Percentiles rank a stretch among this genome's conserved stretches.
phyloP scores from a whole-genome alignment of 2,329 filamentous ascomycete species.

The Arthrobotrys sinensis region DNA sequence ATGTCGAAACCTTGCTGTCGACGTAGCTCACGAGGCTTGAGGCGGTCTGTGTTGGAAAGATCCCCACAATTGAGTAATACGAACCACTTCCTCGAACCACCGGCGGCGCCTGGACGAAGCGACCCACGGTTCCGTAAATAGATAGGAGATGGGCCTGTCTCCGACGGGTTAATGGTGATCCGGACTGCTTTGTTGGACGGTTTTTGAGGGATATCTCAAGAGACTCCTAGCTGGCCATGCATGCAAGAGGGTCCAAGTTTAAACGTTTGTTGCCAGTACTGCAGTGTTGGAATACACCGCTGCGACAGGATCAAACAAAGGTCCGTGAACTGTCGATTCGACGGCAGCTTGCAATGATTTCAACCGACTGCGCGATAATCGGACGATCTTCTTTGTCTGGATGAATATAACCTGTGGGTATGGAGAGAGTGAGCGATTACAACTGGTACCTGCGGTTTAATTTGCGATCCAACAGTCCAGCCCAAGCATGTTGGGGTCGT shows the following conservation, averaged over 20 bases:
- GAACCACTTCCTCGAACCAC: not conserved
- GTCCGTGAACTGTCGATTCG: not conserved
- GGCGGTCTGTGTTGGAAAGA: conserved; percentile 17
- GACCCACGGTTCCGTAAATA: conserved; percentile 21
- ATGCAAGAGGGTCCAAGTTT: conserved; percentile 36
- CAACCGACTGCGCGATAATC: conserved; percentile 44
- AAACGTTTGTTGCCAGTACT: conserved; percentile 29
- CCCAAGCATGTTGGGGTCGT: conserved; percentile 26
- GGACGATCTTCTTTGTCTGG: conserved; percentile 43
- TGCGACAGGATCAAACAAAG: not conserved
- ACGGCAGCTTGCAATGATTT: conserved; percentile 11
- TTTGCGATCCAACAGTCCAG: conserved; percentile 19
- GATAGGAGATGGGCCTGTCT: conserved; percentile 9
- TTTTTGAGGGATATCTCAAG: conserved; percentile 39
- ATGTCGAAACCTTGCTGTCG: conserved; percentile 23
- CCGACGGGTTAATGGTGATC: conserved; percentile 9
- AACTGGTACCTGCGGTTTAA: conserved; percentile 21
- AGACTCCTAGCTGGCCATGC: conserved; percentile 33
- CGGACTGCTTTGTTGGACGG: conserved; percentile 27
- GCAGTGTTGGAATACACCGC: conserved; percentile 39
- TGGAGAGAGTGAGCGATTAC: not conserved
- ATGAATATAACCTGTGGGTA: conserved; percentile 26
- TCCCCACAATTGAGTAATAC: conserved; percentile 22
- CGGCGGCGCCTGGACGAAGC: not conserved
- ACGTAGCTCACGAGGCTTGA: conserved; percentile 18